Base-by-base conservation (phyloP, 2,329 filamentous ascomycete species). In the Sclerotinia nivalis region DNA sequence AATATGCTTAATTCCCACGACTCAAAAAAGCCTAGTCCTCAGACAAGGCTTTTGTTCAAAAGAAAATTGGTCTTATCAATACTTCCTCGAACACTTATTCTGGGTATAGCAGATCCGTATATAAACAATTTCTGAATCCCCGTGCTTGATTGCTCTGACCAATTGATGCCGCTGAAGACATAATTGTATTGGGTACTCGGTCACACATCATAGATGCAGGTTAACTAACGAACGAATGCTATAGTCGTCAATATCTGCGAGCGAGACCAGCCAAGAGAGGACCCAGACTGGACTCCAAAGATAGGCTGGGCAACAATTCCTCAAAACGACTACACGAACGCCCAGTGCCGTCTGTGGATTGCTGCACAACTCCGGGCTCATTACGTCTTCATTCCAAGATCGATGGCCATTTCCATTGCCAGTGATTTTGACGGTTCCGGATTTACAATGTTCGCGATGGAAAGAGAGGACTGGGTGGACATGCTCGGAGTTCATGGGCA, bases 341-440 rank as follows among this genome's bases (percentile, higher is more conserved):
- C 34, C 12, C 49, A 66, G 25, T 66, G 64, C 18, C 18, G 64
- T 5, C 18, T 56, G 3, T 66, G 64, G 64, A 66, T 66, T 25
- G 37, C n/a, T 10, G 49, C 34, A 45, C 49, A 66, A 22, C 50
- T 66, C 25, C 64, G 22, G 15, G 22, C 47, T 2, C 40, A 37
- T 52, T 52, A 28, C 15, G 15, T 64, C 15, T 20, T 66, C 20
- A 37, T 56, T n/a, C 18, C 64, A 15, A 10, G 3, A 22, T 54
- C 34, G 12, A 31, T 20, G 7, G n/a, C 37, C 50, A 56, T 20
- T n/a, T 15, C 6, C 7, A 55, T 56, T 22, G 49, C 64, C 20
- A 37, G 28, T 2, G 40, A 31, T 2, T 66, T 66, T 25, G 20
- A 45, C 20, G 64, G 64, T 34, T 10, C n/a, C 12, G 64, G 64